Evolutionary conservation across 2,329 filamentous ascomycete species (phyloP).

Genomic region (Neospermospora avenae): DNA sequence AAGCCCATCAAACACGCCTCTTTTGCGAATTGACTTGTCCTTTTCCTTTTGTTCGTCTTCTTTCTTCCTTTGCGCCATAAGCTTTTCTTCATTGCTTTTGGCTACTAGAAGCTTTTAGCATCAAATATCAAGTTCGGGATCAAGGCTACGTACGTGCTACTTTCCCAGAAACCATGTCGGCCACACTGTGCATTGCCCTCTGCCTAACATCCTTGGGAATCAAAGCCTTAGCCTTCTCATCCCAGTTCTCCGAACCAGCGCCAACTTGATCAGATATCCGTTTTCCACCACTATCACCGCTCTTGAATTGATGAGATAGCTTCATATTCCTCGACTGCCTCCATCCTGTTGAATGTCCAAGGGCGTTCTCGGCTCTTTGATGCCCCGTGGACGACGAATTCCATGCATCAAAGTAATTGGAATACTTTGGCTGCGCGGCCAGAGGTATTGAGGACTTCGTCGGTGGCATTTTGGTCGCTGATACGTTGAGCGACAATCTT

Average conservation of each 20-base stretch:
- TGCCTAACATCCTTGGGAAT: conserved; percentile 41
- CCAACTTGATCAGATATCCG: conserved; percentile 64
- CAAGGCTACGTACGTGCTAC: conserved; percentile 31
- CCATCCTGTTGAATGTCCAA: conserved; percentile 65
- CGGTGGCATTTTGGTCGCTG: conserved; percentile 21
- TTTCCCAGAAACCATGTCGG: conserved; percentile 51
- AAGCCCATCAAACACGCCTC: conserved; percentile 63
- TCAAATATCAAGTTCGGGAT: not conserved
- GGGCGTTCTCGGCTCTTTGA: conserved; percentile 67
- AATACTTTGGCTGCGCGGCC: conserved; percentile 38
- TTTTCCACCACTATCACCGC: conserved; percentile 53
- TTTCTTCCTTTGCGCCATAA: conserved; percentile 39
- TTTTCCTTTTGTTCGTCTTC: conserved; percentile 50
- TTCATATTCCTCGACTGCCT: conserved; percentile 66
- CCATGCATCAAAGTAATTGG: conserved; percentile 60
- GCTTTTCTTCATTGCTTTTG: conserved; percentile 22
- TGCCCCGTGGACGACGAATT: conserved; percentile 75
- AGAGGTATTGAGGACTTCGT: conserved; percentile 24
- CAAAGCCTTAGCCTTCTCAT: conserved; percentile 43
- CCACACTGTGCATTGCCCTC: conserved; percentile 41
- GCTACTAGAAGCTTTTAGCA: conserved; percentile 33
- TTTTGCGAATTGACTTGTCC: conserved; percentile 28
- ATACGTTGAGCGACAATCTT: not conserved
- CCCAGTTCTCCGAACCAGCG: conserved; percentile 56
- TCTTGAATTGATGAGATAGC: conserved; percentile 65